Evolutionary conservation across 2,329 filamentous ascomycete genomes (phyloP), one percentile per base, ranked within the genome.

Genomic region (Fonsecaea multimorphosa): DNA sequence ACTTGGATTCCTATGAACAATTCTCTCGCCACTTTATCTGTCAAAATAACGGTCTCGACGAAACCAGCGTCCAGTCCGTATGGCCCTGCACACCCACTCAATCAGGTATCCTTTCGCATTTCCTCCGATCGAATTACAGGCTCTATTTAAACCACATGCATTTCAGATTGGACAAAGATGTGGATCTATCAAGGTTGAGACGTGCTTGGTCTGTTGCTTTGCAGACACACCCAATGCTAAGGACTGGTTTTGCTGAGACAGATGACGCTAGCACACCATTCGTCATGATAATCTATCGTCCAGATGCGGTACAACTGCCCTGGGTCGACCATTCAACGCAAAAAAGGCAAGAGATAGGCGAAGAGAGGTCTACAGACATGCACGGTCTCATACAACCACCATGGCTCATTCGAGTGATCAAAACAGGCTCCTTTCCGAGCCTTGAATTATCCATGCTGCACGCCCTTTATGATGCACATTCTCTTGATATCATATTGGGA

Each of bases 401-500:
- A 0, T 96, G 92, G 92, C 79, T 79, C 12, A 76, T 91, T 22
- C 78, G 79, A 0, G 55, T 92, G 1, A 73, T 83, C 0, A 70
- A 80, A 2, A 52, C 65, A 1, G 64, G 71, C 11, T 65, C 63
- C 2, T 65, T 61, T 5, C 74, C 67, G 3, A 64, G 73, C 4
- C 74, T 87, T 46, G 77, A 83, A 52, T 73, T 89, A 22, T 85
- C 82, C 9, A 82, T 92, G 2, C 90, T 96, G 68, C 93, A 97
- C 78, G 91, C 91, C 0, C 80, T 97, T 0, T 97, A 96, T 70
- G 93, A 97, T 78, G 93, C 92, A 0, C 83, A 87, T 46, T 93
- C 92, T 8, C 79, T 97, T 11, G 81, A 85, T 2, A 73, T 82
- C 0, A 83, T 97, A 0, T 77, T 97, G 1, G 73, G 80, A 0